Base-by-base conservation (phyloP, 257 asterid species). In the Solanum lycopersicoides region DNA sequence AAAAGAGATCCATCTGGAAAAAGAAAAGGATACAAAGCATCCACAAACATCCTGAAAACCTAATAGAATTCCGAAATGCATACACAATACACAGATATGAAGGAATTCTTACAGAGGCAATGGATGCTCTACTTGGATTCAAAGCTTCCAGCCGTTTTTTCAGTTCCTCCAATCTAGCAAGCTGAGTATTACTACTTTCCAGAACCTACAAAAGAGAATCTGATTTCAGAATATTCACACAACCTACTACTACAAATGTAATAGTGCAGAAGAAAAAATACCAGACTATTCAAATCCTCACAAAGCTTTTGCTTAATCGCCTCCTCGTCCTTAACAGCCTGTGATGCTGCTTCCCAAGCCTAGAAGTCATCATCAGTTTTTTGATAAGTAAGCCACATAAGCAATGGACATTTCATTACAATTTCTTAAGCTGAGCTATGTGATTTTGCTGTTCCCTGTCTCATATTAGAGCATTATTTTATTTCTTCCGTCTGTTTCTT, bases 131-230 rank as follows among this genome's bases (percentile, higher is more conserved):
- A 90, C 92, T 92, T 68, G 99, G 99, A 87, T 97, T 97, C 88
- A 97, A 82, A 83, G 98, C 95, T 88, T 94, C 98, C 88, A 97
- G 91, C 90, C 98, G 95, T 86, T 94, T 95, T 91, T 97, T 97
- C 93, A 97, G 82, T 86, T 97, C 99, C 90, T 94, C 98, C 88
- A 97, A 95, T 92, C 99, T 95, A 87, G 96, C 86, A 47, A 95
- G 83, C 90, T 97, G 99, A 53, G 92, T 56, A 72, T 91, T 94
- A 89, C 98, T 93, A 89, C 99, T 94, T 92, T 96, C 98, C 65
- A 90, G 94, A 87, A 97, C 98, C 99, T 97, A 93, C 77, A 75
- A 87, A 76, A 88, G 73, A 76, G 85, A 80, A 23, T 84, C 83
- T 39, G 68, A 47, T 85, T 83, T 89, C n/a, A 47, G 7, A 73